Base-by-base conservation (phyloP, 2,329 filamentous ascomycete genomes). In the Trichoderma sp. region DNA sequence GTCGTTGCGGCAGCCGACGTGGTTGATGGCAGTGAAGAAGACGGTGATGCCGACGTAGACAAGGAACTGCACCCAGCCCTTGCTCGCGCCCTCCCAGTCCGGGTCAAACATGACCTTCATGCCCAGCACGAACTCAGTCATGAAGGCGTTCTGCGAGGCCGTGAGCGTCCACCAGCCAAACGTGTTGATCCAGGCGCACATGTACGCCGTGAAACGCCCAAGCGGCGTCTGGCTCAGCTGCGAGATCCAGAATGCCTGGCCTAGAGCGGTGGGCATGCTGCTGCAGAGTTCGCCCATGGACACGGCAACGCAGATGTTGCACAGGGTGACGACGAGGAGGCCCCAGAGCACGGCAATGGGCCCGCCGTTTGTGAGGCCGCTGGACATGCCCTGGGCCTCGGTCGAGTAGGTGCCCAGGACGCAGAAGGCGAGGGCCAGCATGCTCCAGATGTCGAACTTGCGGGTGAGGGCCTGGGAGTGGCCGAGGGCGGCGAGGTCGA, bases 161-260 rank as follows among this genome's bases (percentile, higher is more conserved):
- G 85, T 85, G 71, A 89, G 77, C 0, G 86, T 85, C 82, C 86
- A 88, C 87, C 87, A 89, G 13, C 87, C 87, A 71, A 88, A 88
- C 0, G 84, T 87, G 77, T 89, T 89, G 75, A 88, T 87, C 86
- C 86, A 89, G 2, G 87, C 87, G 73, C 86, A 88, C 78, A 89
- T 82, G 75, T 89, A 89, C 1, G 85, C 87, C 4, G 78, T 75
- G 72, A 88, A 86, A 2, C 87, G 82, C 2, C 86, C 87, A 1
- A 15, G 76, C 75, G 71, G 78, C 62, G 81, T 83, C 79, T 65
- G 75, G 76, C 77, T 81, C 34, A 82, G 76, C 2, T 78, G 78
- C 30, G 80, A 79, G 69, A 81, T 79, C 87, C 87, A 90, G 77
- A 87, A 89, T 0, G 87, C 87, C 78, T 90, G 88, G 0, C 88